Conservation (phyloP, 2,329 filamentous ascomycete genomes). For the Fusarium piperis region DNA sequence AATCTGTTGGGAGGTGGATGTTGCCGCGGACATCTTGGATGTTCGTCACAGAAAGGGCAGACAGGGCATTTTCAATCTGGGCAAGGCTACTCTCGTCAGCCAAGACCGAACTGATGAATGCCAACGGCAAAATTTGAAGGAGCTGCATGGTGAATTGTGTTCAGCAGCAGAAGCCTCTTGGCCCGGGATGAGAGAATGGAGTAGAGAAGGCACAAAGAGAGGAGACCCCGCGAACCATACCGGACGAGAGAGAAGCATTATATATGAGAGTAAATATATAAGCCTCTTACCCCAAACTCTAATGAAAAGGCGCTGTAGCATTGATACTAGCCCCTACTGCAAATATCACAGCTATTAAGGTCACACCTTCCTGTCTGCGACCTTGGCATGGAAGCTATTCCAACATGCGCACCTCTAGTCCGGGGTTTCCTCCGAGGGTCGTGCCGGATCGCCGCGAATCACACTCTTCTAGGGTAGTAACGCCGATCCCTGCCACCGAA, state of each 20-base stretch:
- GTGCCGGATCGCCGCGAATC: slow-evolving; percentile 5
- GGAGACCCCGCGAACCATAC: not conserved
- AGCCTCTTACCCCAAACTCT: not conserved
- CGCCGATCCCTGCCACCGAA: slow-evolving; percentile 16
- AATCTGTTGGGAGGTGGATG: slow-evolving; percentile 46
- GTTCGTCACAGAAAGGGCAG: slow-evolving; percentile 43
- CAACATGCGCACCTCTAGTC: not conserved
- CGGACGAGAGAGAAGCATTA: not conserved
- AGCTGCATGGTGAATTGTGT: not conserved
- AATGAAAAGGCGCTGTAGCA: not conserved
- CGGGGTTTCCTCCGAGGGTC: not conserved
- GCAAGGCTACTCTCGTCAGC: not conserved
- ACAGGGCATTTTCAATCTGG: slow-evolving; percentile 5
- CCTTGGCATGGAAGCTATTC: not conserved
- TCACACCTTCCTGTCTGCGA: not conserved
- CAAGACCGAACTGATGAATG: not conserved
- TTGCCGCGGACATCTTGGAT: slow-evolving; percentile 52
- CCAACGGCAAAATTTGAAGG: not conserved
- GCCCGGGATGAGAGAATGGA: not conserved
- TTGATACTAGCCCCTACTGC: not conserved
- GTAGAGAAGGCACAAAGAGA: not conserved
- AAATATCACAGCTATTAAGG: not conserved
- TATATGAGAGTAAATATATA: not conserved
- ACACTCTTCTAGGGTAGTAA: slow-evolving; percentile 3
- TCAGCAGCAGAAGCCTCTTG: not conserved